Base-by-base conservation (phyloP, 106 monocot genomes). In the Posidonia australis region DNA sequence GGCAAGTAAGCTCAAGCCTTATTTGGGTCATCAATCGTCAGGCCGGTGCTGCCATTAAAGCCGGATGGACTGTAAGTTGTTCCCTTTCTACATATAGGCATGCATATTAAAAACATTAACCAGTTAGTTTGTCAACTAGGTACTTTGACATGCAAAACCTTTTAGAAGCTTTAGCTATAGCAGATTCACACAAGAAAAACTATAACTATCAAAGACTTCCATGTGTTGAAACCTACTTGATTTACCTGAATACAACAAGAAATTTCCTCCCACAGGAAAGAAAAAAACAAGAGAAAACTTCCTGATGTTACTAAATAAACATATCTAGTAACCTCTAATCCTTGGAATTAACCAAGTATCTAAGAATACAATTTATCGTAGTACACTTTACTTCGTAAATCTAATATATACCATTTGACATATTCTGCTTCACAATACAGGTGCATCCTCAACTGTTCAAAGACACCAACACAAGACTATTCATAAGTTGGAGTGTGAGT, bases 31-130 rank as follows among this genome's bases (percentile, higher is more conserved):
- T 61, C 61, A 61, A 61, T 21, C 32, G 61, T 19, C 14, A 61
- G 10, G 42, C 21, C 41, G 42, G 20, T 41, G n/a, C 41, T 32
- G n/a, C n/a, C 31, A 18, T 61, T 61, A 41, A 41, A 41, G 43
- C 61, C 10, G 61, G 61, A 61, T 61, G 61, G 61, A 61, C 42
- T 28, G 58, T 58, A 58, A 58, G 58, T 18, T 58, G 11, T 58
- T 58, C 20, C 29, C 5, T 58, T 28, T 10, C 17, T 49, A 9
- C 48, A 49, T 13, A n/a, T n/a, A n/a, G n/a, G n/a, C n/a, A n/a
- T n/a, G n/a, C n/a, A n/a, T n/a, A n/a, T n/a, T n/a, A n/a, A n/a
- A n/a, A n/a, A n/a, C n/a, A n/a, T n/a, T n/a, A n/a, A n/a, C n/a
- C n/a, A n/a, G n/a, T n/a, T n/a, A n/a, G n/a, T n/a, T n/a, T n/a